phyloP scores from a whole-genome alignment of 352 stramenopile species.

The Globisporangium paroecandrum region DNA sequence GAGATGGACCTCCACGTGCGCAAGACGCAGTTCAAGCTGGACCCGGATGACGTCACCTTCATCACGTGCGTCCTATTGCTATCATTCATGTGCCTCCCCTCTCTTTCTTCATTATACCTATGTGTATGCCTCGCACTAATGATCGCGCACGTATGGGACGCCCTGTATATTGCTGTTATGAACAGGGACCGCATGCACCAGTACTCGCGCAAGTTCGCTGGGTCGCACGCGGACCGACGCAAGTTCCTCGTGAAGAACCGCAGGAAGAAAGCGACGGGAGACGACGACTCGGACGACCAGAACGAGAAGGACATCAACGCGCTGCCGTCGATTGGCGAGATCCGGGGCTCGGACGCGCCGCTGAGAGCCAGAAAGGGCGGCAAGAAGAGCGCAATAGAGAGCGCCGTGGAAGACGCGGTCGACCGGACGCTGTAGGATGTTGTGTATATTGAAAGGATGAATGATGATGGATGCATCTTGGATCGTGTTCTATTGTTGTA shows the following conservation, averaged over 20 bases:
- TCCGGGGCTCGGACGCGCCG: background rate
- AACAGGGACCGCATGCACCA: slow-evolving; percentile 63
- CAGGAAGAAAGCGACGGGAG: slow-evolving; percentile 12
- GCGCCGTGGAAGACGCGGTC: slow-evolving; percentile 21
- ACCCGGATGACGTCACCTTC: slow-evolving; percentile 46
- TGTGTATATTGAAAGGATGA: background rate
- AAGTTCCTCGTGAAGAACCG: slow-evolving; percentile 63
- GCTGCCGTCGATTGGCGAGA: slow-evolving; percentile 9
- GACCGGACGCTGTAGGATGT: slow-evolving; percentile 20
- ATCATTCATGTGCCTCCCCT: background rate
- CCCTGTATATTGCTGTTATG: background rate
- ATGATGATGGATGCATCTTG: background rate
- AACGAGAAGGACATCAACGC: slow-evolving; percentile 11
- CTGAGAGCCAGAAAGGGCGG: slow-evolving; percentile 1
- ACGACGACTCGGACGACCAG: slow-evolving; percentile 33
- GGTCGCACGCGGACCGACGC: slow-evolving; percentile 54
- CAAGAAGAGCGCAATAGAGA: slow-evolving; percentile 16
- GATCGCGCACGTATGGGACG: background rate
- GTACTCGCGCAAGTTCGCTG: slow-evolving; percentile 73
- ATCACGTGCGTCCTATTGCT: slow-evolving; percentile 54
- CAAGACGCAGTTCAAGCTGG: slow-evolving; percentile 69
- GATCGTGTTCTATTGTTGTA: background rate
- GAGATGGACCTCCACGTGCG: slow-evolving; percentile 47
- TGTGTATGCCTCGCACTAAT: background rate
- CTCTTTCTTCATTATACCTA: background rate